Conservation (phyloP, 495 filamentous ascomycete genomes). For the Neurospora sp. region DNA sequence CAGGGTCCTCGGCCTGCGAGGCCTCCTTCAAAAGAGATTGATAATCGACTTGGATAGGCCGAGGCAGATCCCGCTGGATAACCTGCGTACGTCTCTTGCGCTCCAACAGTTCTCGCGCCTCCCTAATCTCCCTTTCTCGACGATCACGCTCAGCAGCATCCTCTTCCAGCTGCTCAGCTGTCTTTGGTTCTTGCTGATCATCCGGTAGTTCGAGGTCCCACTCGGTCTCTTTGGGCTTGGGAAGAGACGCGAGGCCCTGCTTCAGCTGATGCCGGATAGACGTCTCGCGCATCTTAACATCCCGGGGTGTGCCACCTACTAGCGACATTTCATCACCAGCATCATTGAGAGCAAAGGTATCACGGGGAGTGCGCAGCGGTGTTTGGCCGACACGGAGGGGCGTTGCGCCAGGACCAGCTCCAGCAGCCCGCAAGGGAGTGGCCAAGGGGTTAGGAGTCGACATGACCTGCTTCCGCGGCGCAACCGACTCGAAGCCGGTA, state of each 20-base stretch:
- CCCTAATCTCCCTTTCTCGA: conserved; percentile 53
- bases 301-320: conserved; percentile 66
- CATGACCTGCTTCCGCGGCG: conserved; percentile 69
- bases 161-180: conserved; percentile 52
- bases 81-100: conserved; percentile 80
- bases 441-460: conserved; percentile 92
- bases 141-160: conserved; percentile 78
- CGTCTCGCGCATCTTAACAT: conserved; percentile 64
- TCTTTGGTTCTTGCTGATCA: conserved; percentile 55
- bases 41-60: conserved; percentile 64
- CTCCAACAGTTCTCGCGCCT: conserved; percentile 66
- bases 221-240: conserved; percentile 83
- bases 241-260: conserved; percentile 67
- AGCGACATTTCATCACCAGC: conserved; percentile 54
- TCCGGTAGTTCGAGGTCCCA: conserved; percentile 90
- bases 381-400: conserved; percentile 68
- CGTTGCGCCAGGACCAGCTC: conserved; percentile 60
- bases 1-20: conserved; percentile 21
- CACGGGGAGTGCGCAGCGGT: conserved; percentile 82
- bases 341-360: conserved; percentile 77
- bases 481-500: conserved; percentile 80
- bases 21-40: conserved; percentile 55
- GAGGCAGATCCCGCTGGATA: conserved; percentile 72
- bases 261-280: conserved; percentile 60
- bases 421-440: conserved; percentile 70